Evolutionary conservation across 306 rosid species (phyloP), one percentile per base, ranked within the genome.

Genomic region (Corylus americana): DNA sequence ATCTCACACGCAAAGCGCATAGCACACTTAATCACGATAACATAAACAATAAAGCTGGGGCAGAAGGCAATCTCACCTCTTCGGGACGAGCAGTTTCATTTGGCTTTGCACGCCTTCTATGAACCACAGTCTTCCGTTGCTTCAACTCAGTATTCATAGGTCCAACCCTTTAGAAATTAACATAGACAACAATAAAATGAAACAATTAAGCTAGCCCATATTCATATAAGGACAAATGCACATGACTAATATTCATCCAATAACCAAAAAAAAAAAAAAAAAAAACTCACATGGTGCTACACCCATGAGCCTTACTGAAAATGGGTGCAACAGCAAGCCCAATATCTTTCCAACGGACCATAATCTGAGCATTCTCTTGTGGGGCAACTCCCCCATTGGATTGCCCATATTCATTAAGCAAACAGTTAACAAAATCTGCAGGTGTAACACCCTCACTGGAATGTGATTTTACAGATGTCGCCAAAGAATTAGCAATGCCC

Each of bases 111-210:
- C 86, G 89, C 37, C 62, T 85, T 74, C 87, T 83, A 7, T 79
- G 80, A 37, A 54, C 72, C 22, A 7, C 77, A 0, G 77, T 70
- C 84, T 86, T 92, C 53, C 92, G 89, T 31, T 83, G 91, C 82
- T 88, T 94, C 73, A 89, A 75, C 82, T 90, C 86, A 18, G 87
- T 88, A 62, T 84, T 88, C 96, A 92, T 91, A 7, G 98, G 97
- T 77, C 96, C 98, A 83, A 91, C 85, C 98, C 98, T 94, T 8
- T 12, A 67, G 58, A 49, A 72, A 69, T 44, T 18, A 62, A 3
- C 20, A 64, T n/a, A 5, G 22, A 39, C 45, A 17, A 54, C 66
- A 11, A 11, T 5, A 4, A 69, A 4, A 3, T 51, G 0, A 64
- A 63, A 73, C 70, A 49, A 54, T 35, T 22, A 11, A 17, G 17